A percentile compares a stretch with the other conserved stretches of the same genome.
These are phyloP conservation scores for Penicillium sp. DNA, from an alignment of 2,329 filamentous ascomycete species.

Conservation along the genomic window DNA sequence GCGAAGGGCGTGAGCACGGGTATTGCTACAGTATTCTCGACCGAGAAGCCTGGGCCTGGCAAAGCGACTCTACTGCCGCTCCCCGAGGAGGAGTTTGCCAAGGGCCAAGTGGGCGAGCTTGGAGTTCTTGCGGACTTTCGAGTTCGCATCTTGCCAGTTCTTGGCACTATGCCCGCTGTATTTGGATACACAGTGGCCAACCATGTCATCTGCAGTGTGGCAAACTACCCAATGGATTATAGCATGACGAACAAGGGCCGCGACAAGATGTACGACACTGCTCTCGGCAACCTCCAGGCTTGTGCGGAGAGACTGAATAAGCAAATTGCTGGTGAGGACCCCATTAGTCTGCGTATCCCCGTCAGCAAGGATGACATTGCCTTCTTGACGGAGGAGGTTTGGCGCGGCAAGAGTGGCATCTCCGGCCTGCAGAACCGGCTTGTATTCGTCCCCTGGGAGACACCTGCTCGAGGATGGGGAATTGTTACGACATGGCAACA, in stretches of 20 bases:
- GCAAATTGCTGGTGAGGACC: conserved; percentile 50
- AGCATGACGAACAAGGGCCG: conserved; percentile 77
- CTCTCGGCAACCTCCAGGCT: conserved; percentile 72
- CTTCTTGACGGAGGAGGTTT: conserved; percentile 88
- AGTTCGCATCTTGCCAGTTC: conserved; percentile 87
- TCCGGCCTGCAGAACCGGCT: conserved; percentile 79
- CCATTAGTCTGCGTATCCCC: conserved; percentile 74
- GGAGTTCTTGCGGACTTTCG: conserved; percentile 90
- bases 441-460: conserved; percentile 76
- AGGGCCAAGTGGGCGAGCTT: conserved; percentile 81
- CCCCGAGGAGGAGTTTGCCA: conserved; percentile 80
- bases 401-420: conserved; percentile 75
- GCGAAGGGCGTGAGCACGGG: conserved; percentile 74
- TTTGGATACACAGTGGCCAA: conserved; percentile 92
- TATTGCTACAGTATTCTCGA: conserved; percentile 89
- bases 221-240: conserved; percentile 76
- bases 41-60: conserved; percentile 82
- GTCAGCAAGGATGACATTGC: conserved; percentile 77
- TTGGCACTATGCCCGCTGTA: conserved; percentile 96
- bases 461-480: conserved; percentile 60
- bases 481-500: conserved; percentile 59
- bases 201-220: conserved; percentile 80
- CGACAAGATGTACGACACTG: conserved; percentile 88
- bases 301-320: conserved; percentile 74
- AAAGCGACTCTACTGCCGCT: conserved; percentile 88